Conservation (phyloP, 2,329 filamentous ascomycete species). For the Microdochium paspali region DNA sequence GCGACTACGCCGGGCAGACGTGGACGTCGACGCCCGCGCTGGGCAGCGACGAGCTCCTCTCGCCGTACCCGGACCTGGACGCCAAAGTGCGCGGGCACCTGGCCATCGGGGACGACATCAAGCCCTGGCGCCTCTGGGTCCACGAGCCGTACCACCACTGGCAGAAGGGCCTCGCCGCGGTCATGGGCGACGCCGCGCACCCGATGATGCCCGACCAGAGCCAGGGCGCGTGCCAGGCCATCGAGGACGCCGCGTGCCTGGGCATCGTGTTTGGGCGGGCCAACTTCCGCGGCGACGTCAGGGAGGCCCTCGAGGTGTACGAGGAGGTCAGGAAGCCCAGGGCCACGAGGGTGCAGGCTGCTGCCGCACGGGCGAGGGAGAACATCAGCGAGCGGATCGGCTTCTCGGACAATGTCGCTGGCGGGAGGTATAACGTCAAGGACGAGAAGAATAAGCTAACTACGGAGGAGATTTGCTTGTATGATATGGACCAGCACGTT, state of each 20-base stretch:
- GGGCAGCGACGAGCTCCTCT: conserved; percentile 48
- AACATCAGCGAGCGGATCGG: conserved; percentile 57
- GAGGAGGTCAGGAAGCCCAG: conserved; percentile 43
- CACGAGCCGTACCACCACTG: conserved; percentile 24
- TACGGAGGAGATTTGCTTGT: background rate
- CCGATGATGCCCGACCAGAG: conserved; percentile 64
- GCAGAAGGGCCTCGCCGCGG: conserved; percentile 20
- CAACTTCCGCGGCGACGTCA: conserved; percentile 34
- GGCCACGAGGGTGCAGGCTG: conserved; percentile 45
- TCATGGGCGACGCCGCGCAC: conserved; percentile 59
- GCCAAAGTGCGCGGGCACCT: conserved; percentile 46
- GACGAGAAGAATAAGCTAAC: conserved; percentile 1
- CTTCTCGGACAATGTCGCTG: background rate
- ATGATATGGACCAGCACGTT: background rate
- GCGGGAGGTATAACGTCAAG: background rate
- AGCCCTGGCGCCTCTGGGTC: conserved; percentile 57
- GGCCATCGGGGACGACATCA: conserved; percentile 50
- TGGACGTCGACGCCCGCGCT: conserved; percentile 43
- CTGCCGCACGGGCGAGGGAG: conserved; percentile 46
- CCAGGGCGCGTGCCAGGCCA: conserved; percentile 61
- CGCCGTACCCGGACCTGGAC: conserved; percentile 51
- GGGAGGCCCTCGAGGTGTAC: conserved; percentile 38
- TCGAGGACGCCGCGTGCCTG: conserved; percentile 55
- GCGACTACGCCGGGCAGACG: conserved; percentile 50
- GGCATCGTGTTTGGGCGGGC: conserved; percentile 43